Percentiles rank a stretch among this genome's conserved stretches.
Evolutionary conservation across 164 flowering plant genomes (phyloP).

Genomic region (Umbellularia californica): DNA sequence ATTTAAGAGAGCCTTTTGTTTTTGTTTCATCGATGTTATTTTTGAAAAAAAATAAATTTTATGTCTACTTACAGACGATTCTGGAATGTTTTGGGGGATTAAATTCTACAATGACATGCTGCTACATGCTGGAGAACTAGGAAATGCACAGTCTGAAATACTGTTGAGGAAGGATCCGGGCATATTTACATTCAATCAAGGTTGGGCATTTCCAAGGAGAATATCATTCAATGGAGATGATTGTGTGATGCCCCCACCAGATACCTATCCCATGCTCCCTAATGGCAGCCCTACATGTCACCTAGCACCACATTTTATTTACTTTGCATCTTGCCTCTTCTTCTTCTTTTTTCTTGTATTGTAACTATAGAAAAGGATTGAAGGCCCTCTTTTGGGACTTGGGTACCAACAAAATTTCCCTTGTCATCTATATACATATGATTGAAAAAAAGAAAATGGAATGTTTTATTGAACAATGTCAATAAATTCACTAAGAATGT

Average conservation of each 20-base stretch:
- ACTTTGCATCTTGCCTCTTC: not conserved
- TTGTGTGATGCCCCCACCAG: slow-evolving; percentile 82
- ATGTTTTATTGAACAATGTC: not conserved
- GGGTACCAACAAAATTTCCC: not conserved
- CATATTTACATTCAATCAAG: slow-evolving; percentile 56
- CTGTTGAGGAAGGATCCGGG: slow-evolving; percentile 55
- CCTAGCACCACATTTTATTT: not conserved
- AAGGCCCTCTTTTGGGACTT: not conserved
- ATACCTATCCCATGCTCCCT: slow-evolving; percentile 58
- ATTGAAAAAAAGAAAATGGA: not conserved
- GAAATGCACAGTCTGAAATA: slow-evolving; percentile 71
- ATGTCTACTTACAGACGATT: slow-evolving; percentile 50
- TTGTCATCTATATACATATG: not conserved
- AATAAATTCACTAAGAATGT: too few relatives aligned
- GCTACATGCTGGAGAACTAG: slow-evolving; percentile 52
- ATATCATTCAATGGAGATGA: slow-evolving; percentile 54
- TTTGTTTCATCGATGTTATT: not conserved
- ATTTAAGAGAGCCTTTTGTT: too few relatives aligned
- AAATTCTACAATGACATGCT: slow-evolving; percentile 63
- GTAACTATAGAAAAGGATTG: not conserved
- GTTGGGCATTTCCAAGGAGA: slow-evolving; percentile 81
- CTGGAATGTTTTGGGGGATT: slow-evolving; percentile 79
- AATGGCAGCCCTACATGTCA: slow-evolving; percentile 17
- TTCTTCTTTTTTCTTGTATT: not conserved
- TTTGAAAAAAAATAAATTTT: not conserved